Conservation (phyloP, 768 basidiomycete genomes). For the Leccinellum luteum region DNA sequence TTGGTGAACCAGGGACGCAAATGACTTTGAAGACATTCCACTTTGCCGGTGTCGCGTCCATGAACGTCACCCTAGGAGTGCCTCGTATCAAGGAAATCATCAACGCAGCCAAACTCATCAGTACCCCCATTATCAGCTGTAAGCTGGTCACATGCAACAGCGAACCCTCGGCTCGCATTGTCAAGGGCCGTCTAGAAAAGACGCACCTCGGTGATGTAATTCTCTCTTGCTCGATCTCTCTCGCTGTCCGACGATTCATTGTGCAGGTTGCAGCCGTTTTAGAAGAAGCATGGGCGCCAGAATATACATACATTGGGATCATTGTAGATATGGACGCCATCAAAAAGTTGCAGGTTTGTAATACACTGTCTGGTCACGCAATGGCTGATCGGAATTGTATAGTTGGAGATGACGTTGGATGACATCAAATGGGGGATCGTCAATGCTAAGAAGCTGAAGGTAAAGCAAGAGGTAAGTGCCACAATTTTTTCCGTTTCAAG, state of each 20-base stretch:
- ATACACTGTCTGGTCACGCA: neutral
- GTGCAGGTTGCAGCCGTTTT: constrained; percentile 82
- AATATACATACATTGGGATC: constrained; percentile 90
- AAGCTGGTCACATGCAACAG: constrained; percentile 81
- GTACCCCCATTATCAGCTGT: constrained; percentile 97
- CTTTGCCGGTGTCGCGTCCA: constrained; percentile 99
- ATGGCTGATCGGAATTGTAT: neutral
- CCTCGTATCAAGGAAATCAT: constrained; percentile 99
- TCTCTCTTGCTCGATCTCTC: neutral
- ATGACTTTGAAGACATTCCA: constrained; percentile 99
- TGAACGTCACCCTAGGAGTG: constrained; percentile 99
- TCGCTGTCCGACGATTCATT: neutral
- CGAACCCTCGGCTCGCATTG: constrained; percentile 95
- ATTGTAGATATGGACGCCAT: constrained; percentile 89
- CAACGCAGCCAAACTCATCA: constrained; percentile 96
- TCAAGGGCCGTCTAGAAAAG: constrained; percentile 94
- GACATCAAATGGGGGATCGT: constrained; percentile 93
- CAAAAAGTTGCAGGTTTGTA: constrained; percentile 74
- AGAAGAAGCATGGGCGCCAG: constrained; percentile 94
- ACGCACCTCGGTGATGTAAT: constrained; percentile 90
- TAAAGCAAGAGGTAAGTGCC: constrained; percentile 71
- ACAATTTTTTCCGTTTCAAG: neutral
- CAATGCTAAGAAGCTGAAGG: constrained; percentile 82
- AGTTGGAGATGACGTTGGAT: constrained; percentile 92
- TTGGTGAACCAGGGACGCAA: constrained; percentile 98